These are phyloP conservation scores for Vaccinium darrowii DNA, from an alignment of 148 eudicot genomes.

Conservation along the genomic window DNA sequence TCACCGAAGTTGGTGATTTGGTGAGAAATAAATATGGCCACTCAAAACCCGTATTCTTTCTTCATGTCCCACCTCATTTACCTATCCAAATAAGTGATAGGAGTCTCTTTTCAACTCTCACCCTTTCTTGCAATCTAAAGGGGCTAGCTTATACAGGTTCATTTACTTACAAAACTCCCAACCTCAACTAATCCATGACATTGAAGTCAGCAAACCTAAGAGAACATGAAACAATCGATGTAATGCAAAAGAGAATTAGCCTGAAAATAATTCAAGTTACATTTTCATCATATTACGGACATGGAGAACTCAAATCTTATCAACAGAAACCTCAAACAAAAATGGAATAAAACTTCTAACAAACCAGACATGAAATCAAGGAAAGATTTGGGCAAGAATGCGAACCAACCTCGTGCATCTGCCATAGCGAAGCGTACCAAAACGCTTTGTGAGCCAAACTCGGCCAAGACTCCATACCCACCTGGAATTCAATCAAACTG, in stretches of 20 bases:
- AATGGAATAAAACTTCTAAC: not conserved
- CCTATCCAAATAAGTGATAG: not conserved
- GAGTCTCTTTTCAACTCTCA: not conserved
- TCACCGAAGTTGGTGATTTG: not conserved
- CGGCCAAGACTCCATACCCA: no score
- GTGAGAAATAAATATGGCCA: not conserved
- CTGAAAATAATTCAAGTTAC: not conserved
- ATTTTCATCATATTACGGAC: conserved; percentile 3
- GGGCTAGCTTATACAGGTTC: not conserved
- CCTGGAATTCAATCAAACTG: no score
- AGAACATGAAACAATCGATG: not conserved
- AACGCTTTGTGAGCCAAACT: no score
- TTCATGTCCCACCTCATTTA: not conserved
- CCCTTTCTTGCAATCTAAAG: not conserved
- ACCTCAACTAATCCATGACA: not conserved
- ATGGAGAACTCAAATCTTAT: not conserved
- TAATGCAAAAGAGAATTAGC: no score
- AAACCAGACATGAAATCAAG: not conserved
- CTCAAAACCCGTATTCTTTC: not conserved
- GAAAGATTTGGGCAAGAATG: no score
- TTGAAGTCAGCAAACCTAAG: not conserved
- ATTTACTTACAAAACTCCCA: not conserved
- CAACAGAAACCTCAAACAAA: not conserved
- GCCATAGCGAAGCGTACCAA: no score
- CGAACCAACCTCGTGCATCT: no score